phyloP scores from a whole-genome alignment of 495 filamentous ascomycete species.

The Acidomyces sp. region DNA sequence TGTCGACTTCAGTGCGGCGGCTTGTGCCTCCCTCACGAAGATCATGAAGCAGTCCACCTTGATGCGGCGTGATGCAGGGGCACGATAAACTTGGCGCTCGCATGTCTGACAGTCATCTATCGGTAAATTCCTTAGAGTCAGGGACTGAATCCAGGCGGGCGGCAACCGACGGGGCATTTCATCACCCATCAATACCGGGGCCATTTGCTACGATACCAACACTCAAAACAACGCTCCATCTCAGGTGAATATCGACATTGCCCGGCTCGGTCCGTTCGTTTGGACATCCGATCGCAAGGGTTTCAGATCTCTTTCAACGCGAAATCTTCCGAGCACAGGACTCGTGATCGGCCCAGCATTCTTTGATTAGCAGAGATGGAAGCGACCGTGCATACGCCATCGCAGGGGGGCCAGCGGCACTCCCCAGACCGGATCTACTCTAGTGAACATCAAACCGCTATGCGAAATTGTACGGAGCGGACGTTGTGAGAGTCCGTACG shows the following conservation, averaged over 20 bases:
- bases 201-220: neutral
- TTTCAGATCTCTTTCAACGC: slow-evolving; percentile 1
- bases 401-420: slow-evolving; percentile 3
- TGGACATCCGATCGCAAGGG: slow-evolving; percentile 4
- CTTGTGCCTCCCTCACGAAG: slow-evolving; percentile 1
- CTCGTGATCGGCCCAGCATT: slow-evolving; percentile 1
- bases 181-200: neutral
- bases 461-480: slow-evolving; percentile 11
- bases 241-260: too few species aligned
- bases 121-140: too few species aligned
- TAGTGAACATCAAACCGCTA: neutral
- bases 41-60: slow-evolving; percentile 1
- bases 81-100: neutral
- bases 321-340: slow-evolving; percentile 2
- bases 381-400: slow-evolving; percentile 3
- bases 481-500: neutral
- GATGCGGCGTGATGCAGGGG: slow-evolving; percentile 2
- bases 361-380: slow-evolving; percentile 2
- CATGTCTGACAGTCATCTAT: neutral
- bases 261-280: too few species aligned
- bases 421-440: neutral
- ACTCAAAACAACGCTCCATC: too few species aligned
- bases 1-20: neutral
- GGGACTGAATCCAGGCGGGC: neutral
- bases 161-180: too few species aligned